phyloP scores from a whole-genome alignment of 2,329 filamentous ascomycete species.

The Tolypocladium sp. region DNA sequence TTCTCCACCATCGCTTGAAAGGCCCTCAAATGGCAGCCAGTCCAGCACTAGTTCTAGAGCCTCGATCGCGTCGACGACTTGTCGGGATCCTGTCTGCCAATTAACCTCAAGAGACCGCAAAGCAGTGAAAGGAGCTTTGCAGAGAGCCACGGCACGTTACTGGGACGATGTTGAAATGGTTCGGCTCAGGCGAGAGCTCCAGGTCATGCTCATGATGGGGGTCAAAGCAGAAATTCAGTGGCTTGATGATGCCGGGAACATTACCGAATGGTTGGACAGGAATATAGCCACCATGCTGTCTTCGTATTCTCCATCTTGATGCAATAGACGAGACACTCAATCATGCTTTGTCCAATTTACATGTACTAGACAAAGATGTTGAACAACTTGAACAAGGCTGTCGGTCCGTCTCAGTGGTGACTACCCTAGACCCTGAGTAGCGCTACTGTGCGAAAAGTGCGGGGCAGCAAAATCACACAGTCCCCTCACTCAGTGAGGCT shows the following conservation, averaged over 20 bases:
- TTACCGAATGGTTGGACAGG: slow-evolving; percentile 40
- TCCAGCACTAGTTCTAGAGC: not conserved
- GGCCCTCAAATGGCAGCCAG: slow-evolving; percentile 1
- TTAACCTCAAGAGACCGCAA: slow-evolving; percentile 49
- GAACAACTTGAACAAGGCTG: not conserved
- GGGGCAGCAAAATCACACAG: slow-evolving; percentile 23
- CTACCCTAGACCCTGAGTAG: not conserved
- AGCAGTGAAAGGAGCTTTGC: slow-evolving; percentile 45
- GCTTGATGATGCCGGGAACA: slow-evolving; percentile 45
- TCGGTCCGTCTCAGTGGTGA: no score
- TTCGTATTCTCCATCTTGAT: not conserved
- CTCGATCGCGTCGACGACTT: slow-evolving; percentile 15
- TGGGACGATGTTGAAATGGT: slow-evolving; percentile 19
- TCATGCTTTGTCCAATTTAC: not conserved
- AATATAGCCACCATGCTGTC: slow-evolving; percentile 17
- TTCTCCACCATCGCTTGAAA: not conserved
- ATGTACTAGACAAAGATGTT: not conserved
- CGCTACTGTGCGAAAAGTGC: slow-evolving; percentile 25
- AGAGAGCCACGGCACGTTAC: slow-evolving; percentile 22
- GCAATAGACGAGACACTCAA: not conserved
- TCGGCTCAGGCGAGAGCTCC: slow-evolving; percentile 47
- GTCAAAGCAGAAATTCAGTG: slow-evolving; percentile 72
- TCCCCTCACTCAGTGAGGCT: slow-evolving; percentile 23
- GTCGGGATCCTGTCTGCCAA: slow-evolving; percentile 18
- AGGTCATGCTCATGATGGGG: slow-evolving; percentile 65